Evolutionary conservation across 2,329 filamentous ascomycete genomes (phyloP).

Genomic region (Pseudogymnoascus sp.): DNA sequence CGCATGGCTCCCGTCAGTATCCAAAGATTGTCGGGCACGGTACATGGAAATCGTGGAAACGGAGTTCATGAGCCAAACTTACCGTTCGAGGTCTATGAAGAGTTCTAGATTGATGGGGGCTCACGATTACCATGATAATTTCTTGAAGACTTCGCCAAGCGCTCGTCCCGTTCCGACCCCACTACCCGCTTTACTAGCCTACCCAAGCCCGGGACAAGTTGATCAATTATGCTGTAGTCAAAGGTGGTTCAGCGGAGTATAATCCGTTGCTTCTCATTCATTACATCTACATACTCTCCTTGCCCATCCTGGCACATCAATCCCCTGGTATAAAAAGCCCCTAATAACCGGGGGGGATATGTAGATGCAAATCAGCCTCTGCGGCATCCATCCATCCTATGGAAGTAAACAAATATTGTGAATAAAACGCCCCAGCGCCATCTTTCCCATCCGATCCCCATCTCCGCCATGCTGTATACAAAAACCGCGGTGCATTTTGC

Average conservation of each 20-base stretch:
- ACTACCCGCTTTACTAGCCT: constrained; percentile 2
- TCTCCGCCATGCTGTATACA: constrained; percentile 6
- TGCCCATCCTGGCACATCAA: neutral
- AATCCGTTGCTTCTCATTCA: constrained; percentile 1
- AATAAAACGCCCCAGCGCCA: constrained; percentile 1
- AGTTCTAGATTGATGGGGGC: neutral
- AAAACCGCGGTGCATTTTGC: neutral
- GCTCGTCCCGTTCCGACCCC: neutral
- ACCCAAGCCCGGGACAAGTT: neutral
- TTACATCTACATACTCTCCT: constrained; percentile 3
- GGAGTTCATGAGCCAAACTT: neutral
- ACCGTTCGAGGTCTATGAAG: neutral
- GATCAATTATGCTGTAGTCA: neutral
- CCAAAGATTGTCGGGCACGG: neutral
- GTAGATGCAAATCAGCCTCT: constrained; percentile 5
- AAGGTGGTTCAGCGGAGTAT: neutral
- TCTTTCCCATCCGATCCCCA: constrained; percentile 1
- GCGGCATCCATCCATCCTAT: constrained; percentile 2
- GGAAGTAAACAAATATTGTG: neutral
- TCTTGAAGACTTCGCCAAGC: neutral
- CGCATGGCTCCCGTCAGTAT: neutral
- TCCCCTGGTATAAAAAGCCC: neutral
- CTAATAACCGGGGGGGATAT: neutral
- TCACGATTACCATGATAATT: neutral
- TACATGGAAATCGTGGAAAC: neutral